Conservation (phyloP, 768 basidiomycete species). For the Mycena haematopus region DNA sequence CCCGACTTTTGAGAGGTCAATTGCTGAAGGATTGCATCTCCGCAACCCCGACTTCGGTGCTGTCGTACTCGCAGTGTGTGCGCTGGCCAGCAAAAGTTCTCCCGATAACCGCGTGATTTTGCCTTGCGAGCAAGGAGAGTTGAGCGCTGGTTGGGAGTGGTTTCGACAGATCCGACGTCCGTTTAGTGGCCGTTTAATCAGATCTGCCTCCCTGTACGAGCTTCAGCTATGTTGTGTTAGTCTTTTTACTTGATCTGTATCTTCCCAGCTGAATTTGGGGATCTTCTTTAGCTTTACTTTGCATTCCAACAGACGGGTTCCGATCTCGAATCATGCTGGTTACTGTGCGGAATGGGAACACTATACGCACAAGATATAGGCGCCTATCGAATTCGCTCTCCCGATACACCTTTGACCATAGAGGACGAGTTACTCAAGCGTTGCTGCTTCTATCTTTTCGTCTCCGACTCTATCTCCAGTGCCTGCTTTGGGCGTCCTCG, state of each 20-base stretch:
- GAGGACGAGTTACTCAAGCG: slow-evolving; percentile 52
- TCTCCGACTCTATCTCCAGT: slow-evolving; percentile 38
- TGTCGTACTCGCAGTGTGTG: slow-evolving; percentile 58
- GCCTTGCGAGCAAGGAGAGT: slow-evolving; percentile 23
- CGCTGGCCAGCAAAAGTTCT: slow-evolving; percentile 49
- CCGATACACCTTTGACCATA: slow-evolving; percentile 35
- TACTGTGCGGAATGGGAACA: slow-evolving; percentile 48
- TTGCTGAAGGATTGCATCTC: slow-evolving; percentile 45
- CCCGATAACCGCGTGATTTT: slow-evolving; percentile 51
- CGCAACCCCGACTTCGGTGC: slow-evolving; percentile 47
- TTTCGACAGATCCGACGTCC: slow-evolving; percentile 56
- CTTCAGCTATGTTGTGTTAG: slow-evolving; percentile 57
- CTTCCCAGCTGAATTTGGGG: neutral
- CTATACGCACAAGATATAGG: slow-evolving; percentile 54
- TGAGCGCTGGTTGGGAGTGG: slow-evolving; percentile 52
- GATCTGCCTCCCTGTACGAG: slow-evolving; percentile 60
- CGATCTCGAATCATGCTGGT: slow-evolving; percentile 51
- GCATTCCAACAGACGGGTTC: slow-evolving; percentile 46
- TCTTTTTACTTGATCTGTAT: slow-evolving; percentile 8
- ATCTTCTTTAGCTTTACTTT: slow-evolving; percentile 39
- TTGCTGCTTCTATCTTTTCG: slow-evolving; percentile 38
- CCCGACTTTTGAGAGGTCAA: slow-evolving; percentile 51
- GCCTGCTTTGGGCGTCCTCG: slow-evolving; percentile 57
- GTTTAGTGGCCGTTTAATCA: slow-evolving; percentile 50
- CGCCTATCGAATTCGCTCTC: slow-evolving; percentile 45